These are phyloP conservation scores for Eimeria nieschulzi DNA, from an alignment of 169 alveolate species.

Conservation along the genomic window DNA sequence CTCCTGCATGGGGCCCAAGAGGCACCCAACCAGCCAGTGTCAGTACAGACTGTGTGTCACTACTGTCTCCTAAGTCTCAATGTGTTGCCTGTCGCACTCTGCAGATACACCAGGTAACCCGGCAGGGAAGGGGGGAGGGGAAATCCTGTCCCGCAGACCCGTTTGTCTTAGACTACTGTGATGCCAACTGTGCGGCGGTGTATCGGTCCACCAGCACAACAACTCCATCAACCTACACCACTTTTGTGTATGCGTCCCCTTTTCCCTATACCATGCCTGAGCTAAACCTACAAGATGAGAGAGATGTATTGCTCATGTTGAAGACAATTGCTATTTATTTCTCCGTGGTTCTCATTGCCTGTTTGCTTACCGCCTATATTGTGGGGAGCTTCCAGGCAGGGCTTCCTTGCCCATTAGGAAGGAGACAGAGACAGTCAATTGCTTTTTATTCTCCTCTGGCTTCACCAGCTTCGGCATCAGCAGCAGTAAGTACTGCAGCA, in stretches of 20 bases:
- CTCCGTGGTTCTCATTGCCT: conserved; percentile 25
- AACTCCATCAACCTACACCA: not conserved
- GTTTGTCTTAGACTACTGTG: conserved; percentile 34
- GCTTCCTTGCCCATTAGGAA: not conserved
- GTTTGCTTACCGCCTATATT: conserved; percentile 37
- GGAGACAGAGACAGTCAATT: not conserved
- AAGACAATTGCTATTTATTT: conserved; percentile 39
- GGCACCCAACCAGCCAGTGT: not conserved
- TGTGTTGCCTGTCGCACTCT: conserved; percentile 43
- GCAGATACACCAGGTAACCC: conserved; percentile 34
- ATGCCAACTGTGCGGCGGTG: conserved; percentile 22
- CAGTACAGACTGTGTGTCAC: conserved; percentile 40
- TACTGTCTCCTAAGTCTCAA: conserved; percentile 20
- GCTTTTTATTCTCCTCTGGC: not conserved
- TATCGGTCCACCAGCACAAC: conserved; percentile 57
- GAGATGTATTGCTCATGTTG: conserved; percentile 41
- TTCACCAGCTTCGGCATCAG: not conserved
- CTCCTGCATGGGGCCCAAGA: not conserved
- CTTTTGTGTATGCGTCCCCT: not conserved
- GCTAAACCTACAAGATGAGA: not conserved
- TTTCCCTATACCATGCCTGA: not conserved
- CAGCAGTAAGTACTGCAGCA: conserved; percentile 1
- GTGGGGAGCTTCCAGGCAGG: conserved; percentile 49
- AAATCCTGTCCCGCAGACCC: conserved; percentile 18
- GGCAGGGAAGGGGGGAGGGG: conserved; percentile 43